Base-by-base conservation (phyloP, 1,139 yeast genomes). In the Candida sanyaensis region DNA sequence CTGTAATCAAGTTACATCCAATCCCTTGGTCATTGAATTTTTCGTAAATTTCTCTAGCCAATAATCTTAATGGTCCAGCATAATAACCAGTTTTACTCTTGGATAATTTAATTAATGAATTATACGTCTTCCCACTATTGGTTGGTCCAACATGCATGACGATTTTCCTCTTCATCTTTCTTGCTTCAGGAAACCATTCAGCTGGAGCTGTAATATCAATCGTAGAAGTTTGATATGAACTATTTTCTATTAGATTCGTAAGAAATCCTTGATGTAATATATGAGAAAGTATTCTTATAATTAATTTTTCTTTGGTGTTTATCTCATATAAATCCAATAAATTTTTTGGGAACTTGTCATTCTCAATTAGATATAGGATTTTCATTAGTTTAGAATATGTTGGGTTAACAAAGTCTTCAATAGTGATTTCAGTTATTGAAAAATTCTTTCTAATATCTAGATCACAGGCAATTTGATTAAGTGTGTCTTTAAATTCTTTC, bases 101-200 rank as follows among this genome's bases (percentile, higher is more conserved):
- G 55, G 83, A 83, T 41, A 93, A 73, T 47, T 83, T 77, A 58
- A 86, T 77, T 40, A 93, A 69, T 0, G 98, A 96, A 43, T 81
- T 79, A 61, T 88, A 88, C 0, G 99, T 93, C 61, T 93, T 93
- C n/a, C 99, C 99, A 56, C 95, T 85, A 63, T 93, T 93, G 0
- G 99, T 93, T 0, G 99, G 99, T 0, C 99, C 99, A 17, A 93
- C 90, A 64, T 93, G 99, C 83, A 95, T 80, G 21, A 86, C 77
- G 41, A 93, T 78, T 49, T 86, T 86, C 37, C 99, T 74, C 54
- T 83, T 84, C 73, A 91, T 75, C 53, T 84, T 81, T 40, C 99
- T 74, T 0, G 99, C 96, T 43, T 77, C 82, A 0, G 99, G 97
- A 59, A 77, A 93, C 95, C 96, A 88, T 62, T 86, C 90, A 1